A percentile compares a stretch with the other conserved stretches of the same genome.
These are phyloP conservation scores for Avena eriantha DNA, from an alignment of 176 grass and related monocot species.

Conservation along the genomic window DNA sequence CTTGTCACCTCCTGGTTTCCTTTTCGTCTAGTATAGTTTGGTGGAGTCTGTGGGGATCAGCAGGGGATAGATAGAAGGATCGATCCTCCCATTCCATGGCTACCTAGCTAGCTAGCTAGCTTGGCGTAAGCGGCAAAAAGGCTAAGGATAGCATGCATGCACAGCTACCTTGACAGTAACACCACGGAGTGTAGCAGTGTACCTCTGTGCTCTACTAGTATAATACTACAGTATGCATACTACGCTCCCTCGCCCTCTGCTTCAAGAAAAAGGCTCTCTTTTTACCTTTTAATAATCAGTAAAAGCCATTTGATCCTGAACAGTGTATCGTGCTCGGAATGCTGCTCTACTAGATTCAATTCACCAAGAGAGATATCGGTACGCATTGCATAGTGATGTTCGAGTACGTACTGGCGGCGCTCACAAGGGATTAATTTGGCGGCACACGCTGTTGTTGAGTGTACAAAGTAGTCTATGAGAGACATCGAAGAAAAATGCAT, in stretches of 20 bases:
- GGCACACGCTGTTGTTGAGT: constrained; percentile 3
- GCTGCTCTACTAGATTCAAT: background rate
- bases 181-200: background rate
- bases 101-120: constrained; percentile 13
- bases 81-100: background rate
- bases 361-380: background rate
- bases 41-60: constrained; percentile 20
- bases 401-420: background rate
- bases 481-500: background rate
- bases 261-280: constrained; percentile 36
- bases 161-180: constrained; percentile 36
- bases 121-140: constrained; percentile 75
- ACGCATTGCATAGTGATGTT: background rate
- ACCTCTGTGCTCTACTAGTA: background rate
- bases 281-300: constrained; percentile 28
- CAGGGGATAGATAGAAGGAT: background rate
- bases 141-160: constrained; percentile 18
- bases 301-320: background rate
- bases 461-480: background rate
- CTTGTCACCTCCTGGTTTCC: background rate
- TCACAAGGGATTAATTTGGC: constrained; percentile 25
- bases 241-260: background rate
- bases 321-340: constrained; percentile 13
- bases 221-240: background rate
- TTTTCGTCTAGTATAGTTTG: constrained; percentile 35